Evolutionary conservation across 805 yeast species (phyloP).

Genomic region (Vanderwaltozyma verrucispora): DNA sequence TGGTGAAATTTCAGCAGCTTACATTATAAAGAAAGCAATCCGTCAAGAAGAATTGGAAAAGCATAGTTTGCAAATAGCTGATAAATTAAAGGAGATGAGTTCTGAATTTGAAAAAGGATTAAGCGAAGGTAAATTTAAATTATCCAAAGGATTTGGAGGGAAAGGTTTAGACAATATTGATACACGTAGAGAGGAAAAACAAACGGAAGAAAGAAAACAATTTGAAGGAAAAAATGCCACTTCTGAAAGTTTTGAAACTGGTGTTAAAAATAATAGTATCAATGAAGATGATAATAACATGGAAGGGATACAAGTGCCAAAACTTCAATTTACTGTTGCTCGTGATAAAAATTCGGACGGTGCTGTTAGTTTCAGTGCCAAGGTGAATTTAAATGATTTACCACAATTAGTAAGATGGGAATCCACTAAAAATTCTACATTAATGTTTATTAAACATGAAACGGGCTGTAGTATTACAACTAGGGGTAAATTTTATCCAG

Average conservation of each 20-base stretch:
- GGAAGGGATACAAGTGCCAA: conserved; percentile 20
- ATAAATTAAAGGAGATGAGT: conserved; percentile 35
- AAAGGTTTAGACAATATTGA: conserved; percentile 69
- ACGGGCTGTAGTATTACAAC: conserved; percentile 71
- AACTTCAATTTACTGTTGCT: conserved; percentile 41
- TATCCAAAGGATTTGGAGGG: conserved; percentile 83
- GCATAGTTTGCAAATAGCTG: conserved; percentile 35
- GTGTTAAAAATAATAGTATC: conserved; percentile 1
- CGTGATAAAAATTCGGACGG: conserved; percentile 50
- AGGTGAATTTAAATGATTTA: conserved; percentile 69
- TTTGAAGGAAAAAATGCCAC: not conserved
- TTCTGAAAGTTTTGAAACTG: not conserved
- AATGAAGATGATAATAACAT: conserved; percentile 6
- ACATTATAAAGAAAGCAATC: conserved; percentile 37
- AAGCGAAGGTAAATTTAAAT: conserved; percentile 53
- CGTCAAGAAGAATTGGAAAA: conserved; percentile 39
- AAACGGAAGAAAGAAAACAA: conserved; percentile 4
- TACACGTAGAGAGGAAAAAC: conserved; percentile 13
- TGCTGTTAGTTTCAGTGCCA: conserved; percentile 47
- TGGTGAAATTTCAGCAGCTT: conserved; percentile 57
- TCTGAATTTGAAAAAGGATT: conserved; percentile 47
- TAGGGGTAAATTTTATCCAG: conserved; percentile 67
- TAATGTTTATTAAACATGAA: conserved; percentile 54
- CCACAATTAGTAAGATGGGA: conserved; percentile 76
- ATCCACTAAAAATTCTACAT: conserved; percentile 56